Evolutionary conservation across 1,284 basidiomycete genomes (phyloP).

Genomic region (Psilocybe mexicana): DNA sequence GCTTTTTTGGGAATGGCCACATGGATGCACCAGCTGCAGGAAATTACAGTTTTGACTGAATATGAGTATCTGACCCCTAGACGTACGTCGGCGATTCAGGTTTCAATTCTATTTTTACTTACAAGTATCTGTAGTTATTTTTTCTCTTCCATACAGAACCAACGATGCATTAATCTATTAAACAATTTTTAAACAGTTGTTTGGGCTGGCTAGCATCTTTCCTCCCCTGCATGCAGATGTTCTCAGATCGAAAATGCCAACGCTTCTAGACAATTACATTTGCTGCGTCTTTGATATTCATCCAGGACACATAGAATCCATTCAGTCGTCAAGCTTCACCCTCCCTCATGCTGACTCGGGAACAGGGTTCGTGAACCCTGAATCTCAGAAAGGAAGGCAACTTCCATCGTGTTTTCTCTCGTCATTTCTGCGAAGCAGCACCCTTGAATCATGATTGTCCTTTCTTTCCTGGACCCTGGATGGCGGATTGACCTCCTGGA

Average conservation of each 20-base stretch:
- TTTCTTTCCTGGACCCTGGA: not conserved
- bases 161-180: not conserved
- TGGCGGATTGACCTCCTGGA: not conserved
- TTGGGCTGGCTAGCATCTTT: not conserved
- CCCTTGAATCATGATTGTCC: not conserved
- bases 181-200: not conserved
- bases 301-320: not conserved
- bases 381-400: not conserved
- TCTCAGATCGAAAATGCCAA: not conserved
- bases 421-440: not conserved
- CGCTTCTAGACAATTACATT: not conserved
- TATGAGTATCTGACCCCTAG: not conserved
- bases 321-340: not conserved
- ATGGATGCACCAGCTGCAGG: not conserved
- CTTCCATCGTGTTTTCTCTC: not conserved
- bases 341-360: slow-evolving; percentile 2
- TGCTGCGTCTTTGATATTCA: not conserved
- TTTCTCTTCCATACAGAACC: not conserved
- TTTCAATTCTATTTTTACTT: not conserved
- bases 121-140: not conserved
- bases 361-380: not conserved
- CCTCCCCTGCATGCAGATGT: not conserved
- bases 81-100: not conserved
- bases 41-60: not conserved
- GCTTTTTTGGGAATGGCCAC: slow-evolving; percentile 3